Evolutionary conservation across 768 basidiomycete genomes (phyloP).

Genomic region (Exidia glandulosa): DNA sequence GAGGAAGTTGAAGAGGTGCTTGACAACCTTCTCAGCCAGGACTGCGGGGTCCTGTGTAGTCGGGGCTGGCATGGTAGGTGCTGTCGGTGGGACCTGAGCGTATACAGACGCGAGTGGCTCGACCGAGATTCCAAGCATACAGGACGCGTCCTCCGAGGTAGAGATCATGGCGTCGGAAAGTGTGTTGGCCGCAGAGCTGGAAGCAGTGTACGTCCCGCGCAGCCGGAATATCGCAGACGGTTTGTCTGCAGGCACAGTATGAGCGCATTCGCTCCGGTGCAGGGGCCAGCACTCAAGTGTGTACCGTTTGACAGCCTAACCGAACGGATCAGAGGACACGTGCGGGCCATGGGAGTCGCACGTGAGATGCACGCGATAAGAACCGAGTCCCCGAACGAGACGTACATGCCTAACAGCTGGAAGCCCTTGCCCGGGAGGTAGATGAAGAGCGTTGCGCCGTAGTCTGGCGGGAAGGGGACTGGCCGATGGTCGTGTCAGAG

Average conservation of each 20-base stretch:
- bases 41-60: conserved; percentile 32
- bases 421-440: conserved; percentile 77
- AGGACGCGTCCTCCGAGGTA: conserved; percentile 38
- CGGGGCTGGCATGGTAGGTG: conserved; percentile 11
- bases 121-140: conserved; percentile 68
- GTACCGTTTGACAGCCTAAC: conserved; percentile 64
- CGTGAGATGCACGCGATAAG: background rate
- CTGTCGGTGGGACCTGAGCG: conserved; percentile 35
- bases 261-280: background rate
- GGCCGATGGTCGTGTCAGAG: too few species aligned
- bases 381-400: conserved; percentile 4
- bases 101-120: conserved; percentile 60
- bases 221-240: conserved; percentile 84
- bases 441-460: conserved; percentile 76
- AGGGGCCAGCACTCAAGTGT: background rate
- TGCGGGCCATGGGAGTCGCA: background rate
- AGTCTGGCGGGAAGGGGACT: conserved; percentile 78
- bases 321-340: background rate
- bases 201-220: conserved; percentile 46
- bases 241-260: conserved; percentile 31
- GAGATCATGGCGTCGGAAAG: conserved; percentile 7
- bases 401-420: conserved; percentile 76
- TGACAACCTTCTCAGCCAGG: conserved; percentile 59
- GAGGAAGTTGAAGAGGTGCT: conserved; percentile 66
- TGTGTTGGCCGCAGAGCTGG: conserved; percentile 15